Percentiles rank a stretch among this genome's conserved stretches.
phyloP scores from a whole-genome alignment of 2,329 filamentous ascomycete genomes.

The Diaporthe longicolla region DNA sequence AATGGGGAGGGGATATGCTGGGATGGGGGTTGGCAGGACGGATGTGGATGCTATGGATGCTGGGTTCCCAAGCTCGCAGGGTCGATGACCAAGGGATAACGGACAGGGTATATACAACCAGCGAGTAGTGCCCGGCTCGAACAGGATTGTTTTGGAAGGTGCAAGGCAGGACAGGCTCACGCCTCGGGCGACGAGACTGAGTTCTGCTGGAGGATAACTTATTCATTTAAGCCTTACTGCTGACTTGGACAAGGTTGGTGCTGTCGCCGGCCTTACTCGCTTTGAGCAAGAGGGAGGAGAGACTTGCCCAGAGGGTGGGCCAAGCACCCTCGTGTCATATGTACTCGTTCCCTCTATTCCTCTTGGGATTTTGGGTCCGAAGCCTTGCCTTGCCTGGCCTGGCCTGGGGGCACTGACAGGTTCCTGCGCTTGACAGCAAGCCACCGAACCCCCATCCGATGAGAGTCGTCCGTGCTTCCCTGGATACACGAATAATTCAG shows the following conservation, averaged over 20 bases:
- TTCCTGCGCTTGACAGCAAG: conserved; percentile 23
- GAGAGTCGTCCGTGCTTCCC: conserved; percentile 3
- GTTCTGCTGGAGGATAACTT: not conserved
- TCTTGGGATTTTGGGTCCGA: not conserved
- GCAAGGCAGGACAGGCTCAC: conserved; percentile 11
- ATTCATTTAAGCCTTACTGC: conserved; percentile 7
- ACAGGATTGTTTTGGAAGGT: conserved; percentile 22
- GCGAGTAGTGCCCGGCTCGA: not conserved
- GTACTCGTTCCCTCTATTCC: not conserved
- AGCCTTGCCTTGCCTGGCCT: conserved; percentile 1
- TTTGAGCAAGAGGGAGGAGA: conserved; percentile 11
- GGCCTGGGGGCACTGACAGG: not conserved
- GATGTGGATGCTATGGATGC: not conserved
- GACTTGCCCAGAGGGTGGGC: conserved; percentile 9
- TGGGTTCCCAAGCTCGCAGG: not conserved
- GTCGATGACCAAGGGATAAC: not conserved
- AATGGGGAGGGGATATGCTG: conserved; percentile 5
- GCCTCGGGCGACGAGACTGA: not conserved
- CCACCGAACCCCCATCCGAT: conserved; percentile 1
- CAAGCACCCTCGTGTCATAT: conserved; percentile 15
- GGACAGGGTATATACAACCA: conserved; percentile 11
- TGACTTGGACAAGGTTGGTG: conserved; percentile 31
- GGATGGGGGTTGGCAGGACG: not conserved
- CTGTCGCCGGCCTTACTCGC: not conserved
- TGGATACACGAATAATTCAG: conserved; percentile 25